phyloP scores from a whole-genome alignment of 2,329 filamentous ascomycete genomes.

The Epichloe glyceriae region DNA sequence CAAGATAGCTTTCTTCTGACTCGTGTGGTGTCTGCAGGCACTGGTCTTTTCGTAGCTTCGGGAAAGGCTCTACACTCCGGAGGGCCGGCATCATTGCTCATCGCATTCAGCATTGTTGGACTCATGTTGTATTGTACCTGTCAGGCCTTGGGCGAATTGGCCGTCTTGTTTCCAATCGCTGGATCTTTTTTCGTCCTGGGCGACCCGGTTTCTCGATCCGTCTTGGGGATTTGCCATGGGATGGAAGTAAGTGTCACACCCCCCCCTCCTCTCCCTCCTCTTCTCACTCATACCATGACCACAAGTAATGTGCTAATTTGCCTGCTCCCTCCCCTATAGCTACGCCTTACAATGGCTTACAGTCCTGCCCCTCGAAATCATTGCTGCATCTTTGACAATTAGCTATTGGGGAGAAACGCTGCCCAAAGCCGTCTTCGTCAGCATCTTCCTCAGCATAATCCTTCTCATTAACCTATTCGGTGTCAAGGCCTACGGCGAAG shows the following conservation, averaged over 20 bases:
- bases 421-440: constrained; percentile 64
- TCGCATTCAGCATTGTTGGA: constrained; percentile 70
- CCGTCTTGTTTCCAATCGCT: constrained; percentile 79
- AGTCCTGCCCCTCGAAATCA: constrained; percentile 72
- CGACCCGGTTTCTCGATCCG: constrained; percentile 82
- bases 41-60: constrained; percentile 77
- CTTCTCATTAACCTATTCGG: constrained; percentile 77
- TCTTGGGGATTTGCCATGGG: constrained; percentile 95
- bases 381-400: constrained; percentile 74
- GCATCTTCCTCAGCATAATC: constrained; percentile 66
- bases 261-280: neutral
- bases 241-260: constrained; percentile 55
- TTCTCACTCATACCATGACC: neutral
- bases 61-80: constrained; percentile 57
- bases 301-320: neutral
- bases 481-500: constrained; percentile 79
- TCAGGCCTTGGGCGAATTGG: constrained; percentile 82
- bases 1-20: neutral
- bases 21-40: constrained; percentile 25
- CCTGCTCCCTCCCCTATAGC: constrained; percentile 23
- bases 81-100: constrained; percentile 64
- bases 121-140: constrained; percentile 86
- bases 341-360: constrained; percentile 84
- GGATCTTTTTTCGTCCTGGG: constrained; percentile 91
- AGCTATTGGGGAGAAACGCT: constrained; percentile 60